Base-by-base conservation (phyloP, 345 rosid genomes). In the Punica granatum region DNA sequence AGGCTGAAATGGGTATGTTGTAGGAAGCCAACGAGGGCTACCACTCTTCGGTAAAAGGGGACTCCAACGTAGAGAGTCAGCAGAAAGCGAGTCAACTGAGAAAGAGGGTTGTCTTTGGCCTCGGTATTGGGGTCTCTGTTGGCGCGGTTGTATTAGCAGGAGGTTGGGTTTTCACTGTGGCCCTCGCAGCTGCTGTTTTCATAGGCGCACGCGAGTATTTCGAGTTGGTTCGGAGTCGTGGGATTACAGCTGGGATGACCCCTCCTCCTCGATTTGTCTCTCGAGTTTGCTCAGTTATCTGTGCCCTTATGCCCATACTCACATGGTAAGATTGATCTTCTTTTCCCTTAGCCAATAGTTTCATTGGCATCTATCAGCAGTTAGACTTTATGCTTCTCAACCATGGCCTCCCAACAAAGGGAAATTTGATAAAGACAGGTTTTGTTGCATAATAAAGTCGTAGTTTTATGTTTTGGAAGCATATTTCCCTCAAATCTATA, bases 191-290 rank as follows among this genome's bases (percentile, higher is more conserved):
- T 62, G 84, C 84, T 69, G 94, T 90, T 42, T 93, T 93, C 35
- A 79, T 83, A 9, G 94, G 90, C 60, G 77, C 97, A 19, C 87
- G 89, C 0, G 96, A 93, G 72, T 93, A 90, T 77, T 90, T 93
- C 72, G 92, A 89, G 74, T 75, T 90, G 71, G 94, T 93, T 63
- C 78, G 94, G 63, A 93, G 94, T 74, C 85, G 78, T 58, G 97
- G 94, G 72, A 90, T 93, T 18, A 75, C 97, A 39, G 86, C 72
- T 13, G 97, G 96, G 78, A 93, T 93, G 98, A 90, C 97, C 0
- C 97, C 98, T 63, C 97, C 97, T 65, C 98, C 98, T 48, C 88
- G 88, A 79, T 93, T 86, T 74, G 90, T 86, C 46, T 90, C 96
- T 34, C 83, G 91, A 42, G 88, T 87, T 80, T 93, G 94, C 81